These are phyloP conservation scores for Beauveria australis DNA, from an alignment of 2,329 filamentous ascomycete genomes.

Conservation along the genomic window DNA sequence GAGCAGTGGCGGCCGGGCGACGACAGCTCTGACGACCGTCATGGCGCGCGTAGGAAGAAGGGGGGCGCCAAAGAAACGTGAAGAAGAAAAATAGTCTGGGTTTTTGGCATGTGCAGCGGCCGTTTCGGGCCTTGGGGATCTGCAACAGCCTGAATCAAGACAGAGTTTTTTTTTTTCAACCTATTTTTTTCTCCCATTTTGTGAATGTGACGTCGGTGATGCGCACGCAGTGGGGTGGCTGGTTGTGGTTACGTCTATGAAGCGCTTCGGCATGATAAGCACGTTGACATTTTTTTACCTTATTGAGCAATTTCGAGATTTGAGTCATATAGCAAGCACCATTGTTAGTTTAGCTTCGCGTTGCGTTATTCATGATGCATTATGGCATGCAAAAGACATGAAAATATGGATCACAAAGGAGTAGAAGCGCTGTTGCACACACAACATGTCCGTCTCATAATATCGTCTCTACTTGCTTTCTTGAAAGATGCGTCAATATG, in stretches of 20 bases:
- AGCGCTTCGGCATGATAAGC: background rate
- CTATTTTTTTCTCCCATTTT: background rate
- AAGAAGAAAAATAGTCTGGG: background rate
- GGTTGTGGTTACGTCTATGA: background rate
- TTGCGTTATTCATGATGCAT: background rate
- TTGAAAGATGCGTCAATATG: background rate
- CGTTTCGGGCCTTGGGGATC: background rate
- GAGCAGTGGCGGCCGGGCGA: constrained; percentile 37
- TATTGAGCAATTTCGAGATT: background rate
- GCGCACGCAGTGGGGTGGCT: background rate
- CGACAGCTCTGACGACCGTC: constrained; percentile 24
- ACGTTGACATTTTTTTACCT: background rate
- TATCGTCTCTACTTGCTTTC: too few relatives aligned
- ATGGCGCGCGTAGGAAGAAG: constrained; percentile 10
- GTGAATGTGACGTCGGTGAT: background rate
- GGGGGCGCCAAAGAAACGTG: background rate
- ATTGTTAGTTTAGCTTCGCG: background rate
- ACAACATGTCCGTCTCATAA: too few relatives aligned
- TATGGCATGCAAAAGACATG: too few relatives aligned
- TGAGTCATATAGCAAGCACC: background rate
- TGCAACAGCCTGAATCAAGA: background rate
- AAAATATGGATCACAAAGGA: too few relatives aligned
- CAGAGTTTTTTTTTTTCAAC: background rate
- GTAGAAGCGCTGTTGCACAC: too few relatives aligned
- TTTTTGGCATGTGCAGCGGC: background rate